phyloP scores from a whole-genome alignment of 2,329 filamentous ascomycete genomes.

The Monascus ruber region DNA sequence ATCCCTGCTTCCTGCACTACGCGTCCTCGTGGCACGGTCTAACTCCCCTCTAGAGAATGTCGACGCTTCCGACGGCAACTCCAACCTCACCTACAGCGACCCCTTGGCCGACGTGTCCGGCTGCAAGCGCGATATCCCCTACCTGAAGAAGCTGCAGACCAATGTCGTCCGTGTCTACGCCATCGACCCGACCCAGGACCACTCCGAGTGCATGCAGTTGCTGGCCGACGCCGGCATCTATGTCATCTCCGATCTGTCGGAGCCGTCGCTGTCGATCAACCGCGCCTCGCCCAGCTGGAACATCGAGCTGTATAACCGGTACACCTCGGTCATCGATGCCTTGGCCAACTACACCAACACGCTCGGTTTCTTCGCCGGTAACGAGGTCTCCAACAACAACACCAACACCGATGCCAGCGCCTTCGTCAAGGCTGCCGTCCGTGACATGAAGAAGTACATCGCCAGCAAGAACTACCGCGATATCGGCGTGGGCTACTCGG shows the following conservation, averaged over 20 bases:
- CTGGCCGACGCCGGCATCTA: slow-evolving; percentile 81
- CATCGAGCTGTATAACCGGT: slow-evolving; percentile 60
- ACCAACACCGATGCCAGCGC: slow-evolving; percentile 81
- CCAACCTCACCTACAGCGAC: slow-evolving; percentile 54
- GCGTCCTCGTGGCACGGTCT: background rate
- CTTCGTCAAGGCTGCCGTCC: slow-evolving; percentile 90
- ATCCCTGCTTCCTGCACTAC: background rate
- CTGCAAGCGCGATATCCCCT: slow-evolving; percentile 74
- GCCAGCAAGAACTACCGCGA: slow-evolving; percentile 58
- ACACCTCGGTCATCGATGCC: slow-evolving; percentile 69
- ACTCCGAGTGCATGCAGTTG: slow-evolving; percentile 69
- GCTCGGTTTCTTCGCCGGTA: slow-evolving; percentile 92
- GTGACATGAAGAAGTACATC: slow-evolving; percentile 89
- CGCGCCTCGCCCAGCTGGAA: slow-evolving; percentile 68
- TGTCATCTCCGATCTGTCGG: slow-evolving; percentile 75
- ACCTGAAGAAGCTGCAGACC: slow-evolving; percentile 64
- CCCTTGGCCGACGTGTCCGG: slow-evolving; percentile 58
- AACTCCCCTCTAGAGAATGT: slow-evolving; percentile 31
- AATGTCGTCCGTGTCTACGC: slow-evolving; percentile 91
- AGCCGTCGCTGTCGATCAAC: slow-evolving; percentile 72
- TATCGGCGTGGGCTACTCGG: slow-evolving; percentile 78
- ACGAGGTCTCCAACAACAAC: slow-evolving; percentile 79
- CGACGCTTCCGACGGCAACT: slow-evolving; percentile 40
- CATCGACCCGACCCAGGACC: slow-evolving; percentile 65
- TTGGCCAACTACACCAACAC: slow-evolving; percentile 74